Percentiles rank a stretch among this genome's conserved stretches.
Conservation (phyloP, 2,329 filamentous ascomycete genomes). For the Triangularia verruculosa region DNA sequence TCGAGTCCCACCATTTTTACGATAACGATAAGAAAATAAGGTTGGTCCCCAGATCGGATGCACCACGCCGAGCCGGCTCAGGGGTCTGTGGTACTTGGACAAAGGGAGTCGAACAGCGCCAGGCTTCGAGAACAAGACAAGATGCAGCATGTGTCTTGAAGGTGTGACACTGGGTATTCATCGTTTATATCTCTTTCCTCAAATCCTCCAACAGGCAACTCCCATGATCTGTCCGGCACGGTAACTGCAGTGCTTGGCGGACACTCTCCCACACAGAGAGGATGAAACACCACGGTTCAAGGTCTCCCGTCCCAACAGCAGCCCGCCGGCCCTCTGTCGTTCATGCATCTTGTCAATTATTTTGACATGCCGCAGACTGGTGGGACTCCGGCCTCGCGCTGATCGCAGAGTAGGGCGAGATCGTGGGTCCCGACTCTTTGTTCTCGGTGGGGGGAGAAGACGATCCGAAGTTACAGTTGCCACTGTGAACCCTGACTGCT, state of each 20-base stretch:
- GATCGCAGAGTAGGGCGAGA: not conserved
- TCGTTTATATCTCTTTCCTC: not conserved
- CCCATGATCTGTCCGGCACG: not conserved
- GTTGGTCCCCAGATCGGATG: not conserved
- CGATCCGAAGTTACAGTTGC: not conserved
- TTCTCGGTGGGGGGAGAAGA: not conserved
- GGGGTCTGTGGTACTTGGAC: not conserved
- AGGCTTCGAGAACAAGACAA: not conserved
- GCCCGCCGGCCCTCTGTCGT: not conserved
- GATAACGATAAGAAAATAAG: constrained; percentile 8
- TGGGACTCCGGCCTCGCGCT: not conserved
- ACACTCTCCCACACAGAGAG: not conserved
- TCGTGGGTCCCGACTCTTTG: not conserved
- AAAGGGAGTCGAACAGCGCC: not conserved
- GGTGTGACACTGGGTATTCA: not conserved
- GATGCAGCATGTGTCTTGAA: not conserved
- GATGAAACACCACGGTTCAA: constrained; percentile 6
- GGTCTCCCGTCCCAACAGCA: not conserved
- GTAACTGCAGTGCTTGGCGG: not conserved
- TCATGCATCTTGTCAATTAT: not conserved
- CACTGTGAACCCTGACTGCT: not conserved
- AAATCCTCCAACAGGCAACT: not conserved
- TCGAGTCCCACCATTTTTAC: constrained; percentile 1
- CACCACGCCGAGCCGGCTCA: not conserved
- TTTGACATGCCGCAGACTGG: not conserved